Percentiles rank a stretch among this genome's conserved stretches.
Evolutionary conservation across 805 yeast species (phyloP).

Genomic region (Kluyveromyces siamensis): DNA sequence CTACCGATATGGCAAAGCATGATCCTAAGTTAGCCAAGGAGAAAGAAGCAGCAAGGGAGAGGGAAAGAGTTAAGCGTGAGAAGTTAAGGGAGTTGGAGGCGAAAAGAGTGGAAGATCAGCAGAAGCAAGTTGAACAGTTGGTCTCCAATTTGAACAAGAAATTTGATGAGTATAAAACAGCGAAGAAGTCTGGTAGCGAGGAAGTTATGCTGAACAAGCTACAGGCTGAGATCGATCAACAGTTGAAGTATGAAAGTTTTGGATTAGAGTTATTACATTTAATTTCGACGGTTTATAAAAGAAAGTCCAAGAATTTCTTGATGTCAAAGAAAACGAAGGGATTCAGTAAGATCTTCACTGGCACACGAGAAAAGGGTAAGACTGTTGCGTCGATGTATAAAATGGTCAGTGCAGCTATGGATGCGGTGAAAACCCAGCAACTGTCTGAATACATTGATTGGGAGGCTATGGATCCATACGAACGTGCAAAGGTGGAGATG

Average conservation of each 20-base stretch:
- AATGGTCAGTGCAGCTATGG: conserved; percentile 75
- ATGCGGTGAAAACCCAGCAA: conserved; percentile 74
- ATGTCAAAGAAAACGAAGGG: conserved; percentile 79
- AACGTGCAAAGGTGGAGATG: conserved; percentile 71
- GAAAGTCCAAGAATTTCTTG: conserved; percentile 65
- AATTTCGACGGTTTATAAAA: conserved; percentile 70
- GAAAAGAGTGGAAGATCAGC: conserved; percentile 44
- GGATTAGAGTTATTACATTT: conserved; percentile 82
- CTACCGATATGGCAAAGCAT: conserved; percentile 20
- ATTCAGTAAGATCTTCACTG: conserved; percentile 71
- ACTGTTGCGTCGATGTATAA: conserved; percentile 76
- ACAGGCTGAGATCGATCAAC: conserved; percentile 51
- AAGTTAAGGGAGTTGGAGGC: conserved; percentile 42
- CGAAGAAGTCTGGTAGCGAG: conserved; percentile 40
- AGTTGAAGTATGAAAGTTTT: conserved; percentile 87
- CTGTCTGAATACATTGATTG: conserved; percentile 65
- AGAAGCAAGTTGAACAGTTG: conserved; percentile 42
- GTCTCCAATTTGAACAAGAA: conserved; percentile 39
- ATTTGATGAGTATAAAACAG: conserved; percentile 37
- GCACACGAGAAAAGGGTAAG: conserved; percentile 76
- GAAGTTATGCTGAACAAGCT: conserved; percentile 43
- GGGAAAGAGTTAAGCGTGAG: conserved; percentile 38
- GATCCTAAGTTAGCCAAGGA: conserved; percentile 23
- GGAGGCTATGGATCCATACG: conserved; percentile 46
- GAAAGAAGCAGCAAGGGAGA: conserved; percentile 18